A percentile compares a stretch with the other conserved stretches of the same genome.
Conservation (phyloP, 208 protist genomes). For the Giardia duodenalis region DNA sequence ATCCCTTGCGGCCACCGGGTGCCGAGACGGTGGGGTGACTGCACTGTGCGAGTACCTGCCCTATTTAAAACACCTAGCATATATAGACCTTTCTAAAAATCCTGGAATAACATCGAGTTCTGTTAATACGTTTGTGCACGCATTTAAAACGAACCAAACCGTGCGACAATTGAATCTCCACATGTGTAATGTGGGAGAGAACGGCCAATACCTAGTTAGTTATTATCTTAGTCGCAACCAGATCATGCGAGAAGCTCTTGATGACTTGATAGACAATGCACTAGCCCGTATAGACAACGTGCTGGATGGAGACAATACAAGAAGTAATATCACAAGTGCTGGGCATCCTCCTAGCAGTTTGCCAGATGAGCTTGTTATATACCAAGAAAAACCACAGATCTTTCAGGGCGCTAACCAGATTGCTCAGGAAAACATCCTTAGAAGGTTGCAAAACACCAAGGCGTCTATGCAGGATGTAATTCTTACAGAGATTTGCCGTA, state of each 20-base stretch:
- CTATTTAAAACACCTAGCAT: background rate
- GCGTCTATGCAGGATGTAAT: background rate
- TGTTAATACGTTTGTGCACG: background rate
- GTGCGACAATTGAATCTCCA: background rate
- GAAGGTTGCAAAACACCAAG: background rate
- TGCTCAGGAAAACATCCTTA: background rate
- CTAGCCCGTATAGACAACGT: no score
- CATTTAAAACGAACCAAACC: background rate
- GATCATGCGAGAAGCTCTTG: background rate
- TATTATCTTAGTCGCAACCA: background rate
- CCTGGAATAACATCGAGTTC: background rate
- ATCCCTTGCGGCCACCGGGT: background rate
- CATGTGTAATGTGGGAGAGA: background rate
- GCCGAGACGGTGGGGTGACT: background rate
- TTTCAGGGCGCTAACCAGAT: background rate
- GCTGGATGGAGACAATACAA: no score
- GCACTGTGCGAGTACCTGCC: background rate
- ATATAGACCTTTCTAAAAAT: background rate
- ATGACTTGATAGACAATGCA: background rate
- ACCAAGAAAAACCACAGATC: background rate
- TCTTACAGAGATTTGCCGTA: background rate
- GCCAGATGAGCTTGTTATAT: no score
- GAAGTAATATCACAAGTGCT: no score
- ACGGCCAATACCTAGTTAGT: background rate
- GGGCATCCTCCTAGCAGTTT: no score